Evolutionary conservation across 164 flowering plant genomes (phyloP), one percentile per base, ranked within the genome.

Genomic region (Vitis labrusca): DNA sequence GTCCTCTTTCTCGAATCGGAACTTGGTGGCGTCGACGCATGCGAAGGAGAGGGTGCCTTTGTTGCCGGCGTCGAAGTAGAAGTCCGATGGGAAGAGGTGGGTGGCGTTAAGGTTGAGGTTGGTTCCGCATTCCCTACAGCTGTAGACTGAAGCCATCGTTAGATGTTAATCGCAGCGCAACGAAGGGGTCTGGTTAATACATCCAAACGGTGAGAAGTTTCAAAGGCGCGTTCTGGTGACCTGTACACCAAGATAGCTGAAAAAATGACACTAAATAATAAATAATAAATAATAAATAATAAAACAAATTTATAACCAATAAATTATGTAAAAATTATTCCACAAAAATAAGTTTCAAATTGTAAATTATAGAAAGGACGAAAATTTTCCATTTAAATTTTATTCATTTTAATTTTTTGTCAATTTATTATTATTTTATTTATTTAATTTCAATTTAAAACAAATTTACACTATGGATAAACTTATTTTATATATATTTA

Each of bases 11-110:
- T 88, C 84, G 74, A 93, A 80, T 23, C 67, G 75, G 81, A 96
- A 78, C 65, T 89, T 93, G 72, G 90, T 56, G 50, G 77, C 48
- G 70, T 93, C 98, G 64, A 96, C 44, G 10, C 54, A 52, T 9
- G 95, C 57, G 82, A 95, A 91, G 32, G 99, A 95, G 50, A 93
- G 81, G 48, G 92, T 86, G 27, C 85, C 86, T 58, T 91, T 95
- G 86, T 95, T 95, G 14, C 99, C 98, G 15, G 98, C 98, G 63
- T 91, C 98, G 85, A 95, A 95, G 83, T 84, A 89, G 83, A 82
- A 82, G 62, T 85, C 90, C 8, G 92, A 74, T 0, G 98, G 95
- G 80, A 55, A 95, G 64, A 91, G 88, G 37, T 85, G 64, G 79
- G 8, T 55, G n/a, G 80, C 62, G 73, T 64, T 78, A 50, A 95